Evolutionary conservation across 2,329 filamentous ascomycete genomes (phyloP), one percentile per base, ranked within the genome.

Genomic region (Erysiphe neolycopersici): DNA sequence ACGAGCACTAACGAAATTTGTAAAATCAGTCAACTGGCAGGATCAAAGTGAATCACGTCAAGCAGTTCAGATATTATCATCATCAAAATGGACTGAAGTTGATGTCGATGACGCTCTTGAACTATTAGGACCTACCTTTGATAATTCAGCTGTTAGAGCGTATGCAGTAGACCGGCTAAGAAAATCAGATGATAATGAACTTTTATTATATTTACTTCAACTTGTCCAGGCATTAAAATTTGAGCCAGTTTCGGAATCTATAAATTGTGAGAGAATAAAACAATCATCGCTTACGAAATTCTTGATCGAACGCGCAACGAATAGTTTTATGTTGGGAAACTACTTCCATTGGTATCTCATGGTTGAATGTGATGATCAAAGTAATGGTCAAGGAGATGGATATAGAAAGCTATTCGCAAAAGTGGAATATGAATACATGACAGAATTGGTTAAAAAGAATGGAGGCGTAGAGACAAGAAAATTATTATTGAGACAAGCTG

Each of bases 291-390:
- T 98, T 5, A 87, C 85, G 2, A 73, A 72, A 19, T 98, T 98
- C 55, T 66, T 98, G 3, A 89, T 98, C 45, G 73, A 79, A 1
- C 73, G 89, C 32, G 91, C 89, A 3, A 79, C 81, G 13, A 74
- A 77, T 48, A 95, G 92, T 55, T 81, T 94, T 54, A 77, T 79
- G 47, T 68, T 98, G 1, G 89, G 87, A 29, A 98, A 92, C 57
- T 93, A 91, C 60, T 73, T 98, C 44, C 82, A 94, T 58, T 98
- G 89, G 89, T 98, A 95, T 59, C 67, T 98, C 2, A 94, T 94
- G 76, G 89, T 98, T 1, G 91, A 98, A 61, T 91, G 85, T 51
- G 87, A 94, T 57, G 65, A 68, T 37, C 53, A 54, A 46, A 84
- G 79, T 50, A 73, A 74, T 3, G 78, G 83, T 38, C 81, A 85